phyloP scores from a whole-genome alignment of 2,329 filamentous ascomycete genomes.

The Sordariomycetes sp. region DNA sequence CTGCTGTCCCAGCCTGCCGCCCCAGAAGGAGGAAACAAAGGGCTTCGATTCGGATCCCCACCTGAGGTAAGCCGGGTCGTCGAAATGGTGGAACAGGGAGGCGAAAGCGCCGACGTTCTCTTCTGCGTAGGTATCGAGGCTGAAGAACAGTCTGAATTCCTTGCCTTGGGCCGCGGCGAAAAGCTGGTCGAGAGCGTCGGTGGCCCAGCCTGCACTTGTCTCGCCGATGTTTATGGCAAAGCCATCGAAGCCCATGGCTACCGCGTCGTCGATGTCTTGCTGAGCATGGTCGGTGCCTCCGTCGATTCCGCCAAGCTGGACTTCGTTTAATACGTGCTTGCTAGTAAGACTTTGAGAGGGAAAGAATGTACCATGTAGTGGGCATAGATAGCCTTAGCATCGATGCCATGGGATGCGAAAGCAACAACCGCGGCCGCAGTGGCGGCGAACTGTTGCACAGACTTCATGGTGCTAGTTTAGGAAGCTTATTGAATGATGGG shows the following conservation, averaged over 20 bases:
- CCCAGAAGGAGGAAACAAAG: conserved; percentile 6
- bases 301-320: conserved; percentile 3
- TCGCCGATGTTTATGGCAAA: conserved; percentile 19
- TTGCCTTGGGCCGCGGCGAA: conserved; percentile 4
- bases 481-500: too few species aligned
- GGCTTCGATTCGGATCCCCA: conserved; percentile 2
- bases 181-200: conserved; percentile 3
- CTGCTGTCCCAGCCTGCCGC: too few species aligned
- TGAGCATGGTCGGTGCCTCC: conserved; percentile 7
- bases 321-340: neutral
- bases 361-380: conserved; percentile 7
- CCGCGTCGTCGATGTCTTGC: conserved; percentile 8
- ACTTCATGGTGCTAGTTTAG: too few species aligned
- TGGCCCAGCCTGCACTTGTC: conserved; percentile 4
- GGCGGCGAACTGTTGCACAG: too few species aligned
- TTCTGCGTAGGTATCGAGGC: conserved; percentile 6
- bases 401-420: too few species aligned
- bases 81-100: too few species aligned
- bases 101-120: too few species aligned
- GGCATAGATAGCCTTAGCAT: too few species aligned
- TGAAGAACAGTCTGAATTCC: conserved; percentile 9
- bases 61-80: too few species aligned
- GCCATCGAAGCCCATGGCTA: conserved; percentile 15
- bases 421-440: too few species aligned
- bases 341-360: neutral